These are phyloP conservation scores for Pythium aristosporum DNA, from an alignment of 352 stramenopile species.

Conservation along the genomic window DNA sequence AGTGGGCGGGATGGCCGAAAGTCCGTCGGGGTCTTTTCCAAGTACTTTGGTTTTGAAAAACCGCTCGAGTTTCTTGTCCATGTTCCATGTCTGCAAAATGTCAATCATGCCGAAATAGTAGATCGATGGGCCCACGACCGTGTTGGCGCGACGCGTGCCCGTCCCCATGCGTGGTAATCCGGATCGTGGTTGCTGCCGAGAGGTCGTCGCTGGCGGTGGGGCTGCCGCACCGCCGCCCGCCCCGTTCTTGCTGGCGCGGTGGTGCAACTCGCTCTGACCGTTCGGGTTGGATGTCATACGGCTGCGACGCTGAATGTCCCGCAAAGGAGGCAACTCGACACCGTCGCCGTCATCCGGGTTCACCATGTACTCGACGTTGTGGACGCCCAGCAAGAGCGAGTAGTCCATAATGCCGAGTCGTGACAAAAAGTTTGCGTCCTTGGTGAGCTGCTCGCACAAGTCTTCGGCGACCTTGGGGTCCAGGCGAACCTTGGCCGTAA, in stretches of 20 bases:
- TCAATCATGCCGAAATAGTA: constrained; percentile 91
- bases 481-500: constrained; percentile 81
- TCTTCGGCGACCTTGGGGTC: constrained; percentile 74
- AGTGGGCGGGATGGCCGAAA: constrained; percentile 77
- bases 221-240: neutral
- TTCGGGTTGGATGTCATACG: constrained; percentile 16
- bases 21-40: constrained; percentile 70
- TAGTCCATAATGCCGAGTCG: constrained; percentile 91
- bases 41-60: constrained; percentile 87
- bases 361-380: constrained; percentile 89
- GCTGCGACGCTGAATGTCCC: constrained; percentile 20
- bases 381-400: constrained; percentile 85
- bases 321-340: constrained; percentile 21
- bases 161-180: constrained; percentile 58
- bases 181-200: constrained; percentile 28
- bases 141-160: constrained; percentile 79
- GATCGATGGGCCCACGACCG: constrained; percentile 81
- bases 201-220: neutral
- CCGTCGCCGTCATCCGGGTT: constrained; percentile 55
- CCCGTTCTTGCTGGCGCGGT: constrained; percentile 27
- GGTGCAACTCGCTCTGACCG: constrained; percentile 32
- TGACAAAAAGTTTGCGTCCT: constrained; percentile 86
- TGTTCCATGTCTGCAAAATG: constrained; percentile 89
- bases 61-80: constrained; percentile 89
- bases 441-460: constrained; percentile 80